Conservation (phyloP, 331 rosid genomes). For the Arachis monticola region DNA sequence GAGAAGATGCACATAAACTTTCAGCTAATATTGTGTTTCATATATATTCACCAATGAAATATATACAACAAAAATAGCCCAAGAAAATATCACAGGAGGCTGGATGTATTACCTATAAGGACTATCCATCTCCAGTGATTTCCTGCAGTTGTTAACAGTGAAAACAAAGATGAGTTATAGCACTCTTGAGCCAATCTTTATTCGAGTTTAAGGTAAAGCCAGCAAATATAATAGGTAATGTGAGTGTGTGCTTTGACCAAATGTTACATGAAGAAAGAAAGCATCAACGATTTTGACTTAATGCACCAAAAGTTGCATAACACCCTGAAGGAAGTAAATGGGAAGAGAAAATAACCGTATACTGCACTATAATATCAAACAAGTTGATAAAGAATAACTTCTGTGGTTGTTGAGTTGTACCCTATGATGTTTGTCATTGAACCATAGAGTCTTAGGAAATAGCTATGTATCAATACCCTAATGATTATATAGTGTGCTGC, state of each 20-base stretch:
- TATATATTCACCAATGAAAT: not conserved
- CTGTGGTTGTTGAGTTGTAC: too few species aligned
- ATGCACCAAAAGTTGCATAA: slow-evolving; percentile 17
- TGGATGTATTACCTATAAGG: slow-evolving; percentile 54
- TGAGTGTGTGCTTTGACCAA: not conserved
- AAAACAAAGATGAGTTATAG: slow-evolving; percentile 25
- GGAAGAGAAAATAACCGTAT: not conserved
- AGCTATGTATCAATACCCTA: too few species aligned
- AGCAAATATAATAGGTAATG: slow-evolving; percentile 1
- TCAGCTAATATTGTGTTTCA: not conserved
- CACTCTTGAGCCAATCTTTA: not conserved
- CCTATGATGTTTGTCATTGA: too few species aligned
- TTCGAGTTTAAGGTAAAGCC: not conserved
- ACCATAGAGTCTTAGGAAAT: too few species aligned
- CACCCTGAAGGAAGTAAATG: not conserved
- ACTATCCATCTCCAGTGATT: not conserved
- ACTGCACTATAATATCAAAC: not conserved
- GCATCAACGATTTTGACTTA: not conserved
- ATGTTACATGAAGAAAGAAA: slow-evolving; percentile 21
- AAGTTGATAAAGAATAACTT: not conserved
- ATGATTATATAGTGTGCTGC: too few species aligned
- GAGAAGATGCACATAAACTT: not conserved
- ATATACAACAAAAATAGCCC: not conserved
- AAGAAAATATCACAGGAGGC: not conserved
- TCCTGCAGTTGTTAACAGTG: slow-evolving; percentile 24